Evolutionary conservation across 768 basidiomycete species (phyloP).

Genomic region (Suillus subalutaceus): DNA sequence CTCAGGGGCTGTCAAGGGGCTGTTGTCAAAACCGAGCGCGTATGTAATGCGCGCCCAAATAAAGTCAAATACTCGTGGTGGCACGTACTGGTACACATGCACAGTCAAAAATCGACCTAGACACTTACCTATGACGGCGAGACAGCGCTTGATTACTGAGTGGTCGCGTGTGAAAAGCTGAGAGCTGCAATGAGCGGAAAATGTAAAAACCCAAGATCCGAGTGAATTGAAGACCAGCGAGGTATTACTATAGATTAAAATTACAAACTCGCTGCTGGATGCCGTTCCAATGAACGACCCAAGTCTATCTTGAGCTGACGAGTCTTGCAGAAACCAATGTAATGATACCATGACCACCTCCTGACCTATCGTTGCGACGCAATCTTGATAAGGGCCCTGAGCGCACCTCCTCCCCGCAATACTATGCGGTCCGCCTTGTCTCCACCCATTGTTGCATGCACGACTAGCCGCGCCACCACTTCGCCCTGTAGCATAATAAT

Average conservation of each 20-base stretch:
- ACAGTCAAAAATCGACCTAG: not conserved
- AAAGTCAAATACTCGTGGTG: not conserved
- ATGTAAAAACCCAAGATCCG: not conserved
- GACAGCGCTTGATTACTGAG: not conserved
- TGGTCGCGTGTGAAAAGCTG: not conserved
- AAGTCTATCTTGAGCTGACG: not conserved
- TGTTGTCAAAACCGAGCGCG: not conserved
- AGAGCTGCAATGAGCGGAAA: not conserved
- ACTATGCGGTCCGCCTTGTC: conserved; percentile 13
- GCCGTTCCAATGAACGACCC: not conserved
- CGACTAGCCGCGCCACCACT: conserved; percentile 73
- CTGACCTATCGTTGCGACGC: conserved; percentile 6
- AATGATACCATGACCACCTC: not conserved
- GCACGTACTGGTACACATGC: not conserved
- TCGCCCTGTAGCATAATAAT: conserved; percentile 62
- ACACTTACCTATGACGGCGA: not conserved
- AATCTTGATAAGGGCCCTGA: conserved; percentile 3
- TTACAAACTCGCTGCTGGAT: not conserved
- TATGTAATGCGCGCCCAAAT: not conserved
- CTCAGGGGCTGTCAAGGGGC: not conserved
- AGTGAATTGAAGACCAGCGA: not conserved
- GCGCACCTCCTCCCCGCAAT: conserved; percentile 9
- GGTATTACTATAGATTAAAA: not conserved
- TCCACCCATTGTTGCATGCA: conserved; percentile 56
- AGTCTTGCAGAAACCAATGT: not conserved